These are phyloP conservation scores for Fomes fomentarius DNA, from an alignment of 1,284 basidiomycete genomes.

Conservation along the genomic window DNA sequence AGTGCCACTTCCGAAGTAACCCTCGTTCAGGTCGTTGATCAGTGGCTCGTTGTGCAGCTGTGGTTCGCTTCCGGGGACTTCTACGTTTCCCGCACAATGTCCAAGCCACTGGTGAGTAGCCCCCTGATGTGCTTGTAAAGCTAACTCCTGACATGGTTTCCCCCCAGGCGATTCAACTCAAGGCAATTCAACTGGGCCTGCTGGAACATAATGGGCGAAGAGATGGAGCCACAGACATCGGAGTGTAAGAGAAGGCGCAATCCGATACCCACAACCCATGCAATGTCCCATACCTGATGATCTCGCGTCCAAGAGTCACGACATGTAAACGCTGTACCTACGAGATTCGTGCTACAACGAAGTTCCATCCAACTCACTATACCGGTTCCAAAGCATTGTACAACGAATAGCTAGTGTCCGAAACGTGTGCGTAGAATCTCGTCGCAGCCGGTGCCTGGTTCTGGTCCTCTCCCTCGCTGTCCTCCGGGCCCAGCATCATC, in stretches of 20 bases:
- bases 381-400: conserved; percentile 30
- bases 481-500: conserved; percentile 49
- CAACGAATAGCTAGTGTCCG: conserved; percentile 32
- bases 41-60: not conserved
- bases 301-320: too few species aligned
- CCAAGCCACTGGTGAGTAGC: conserved; percentile 16
- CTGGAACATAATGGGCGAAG: conserved; percentile 9
- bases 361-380: conserved; percentile 7
- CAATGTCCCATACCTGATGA: too few species aligned
- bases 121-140: too few species aligned
- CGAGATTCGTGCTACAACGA: too few species aligned
- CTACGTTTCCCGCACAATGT: conserved; percentile 21
- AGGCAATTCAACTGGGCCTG: conserved; percentile 11
- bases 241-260: too few species aligned
- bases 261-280: too few species aligned
- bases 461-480: conserved; percentile 48
- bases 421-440: conserved; percentile 24
- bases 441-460: conserved; percentile 6
- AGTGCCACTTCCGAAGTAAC: not conserved
- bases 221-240: not conserved
- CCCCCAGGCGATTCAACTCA: conserved; percentile 11
- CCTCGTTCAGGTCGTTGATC: not conserved
- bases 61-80: conserved; percentile 21
- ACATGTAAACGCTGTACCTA: not conserved
- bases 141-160: not conserved